Conservation (phyloP, 192 early-diverging fungal species). For the Lunasporangiospora selenospora region DNA sequence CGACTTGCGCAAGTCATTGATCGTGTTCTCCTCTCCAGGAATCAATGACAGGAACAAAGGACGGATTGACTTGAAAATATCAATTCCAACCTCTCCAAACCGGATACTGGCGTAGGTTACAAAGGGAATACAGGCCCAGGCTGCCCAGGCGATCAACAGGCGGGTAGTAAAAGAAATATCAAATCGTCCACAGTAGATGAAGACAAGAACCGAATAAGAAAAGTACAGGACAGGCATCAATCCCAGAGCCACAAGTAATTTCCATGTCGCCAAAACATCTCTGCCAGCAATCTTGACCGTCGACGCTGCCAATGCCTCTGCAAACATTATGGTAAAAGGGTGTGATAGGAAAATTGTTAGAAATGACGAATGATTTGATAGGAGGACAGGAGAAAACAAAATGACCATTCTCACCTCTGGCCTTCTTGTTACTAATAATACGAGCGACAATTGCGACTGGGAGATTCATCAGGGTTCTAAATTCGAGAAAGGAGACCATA, state of each 20-base stretch:
- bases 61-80: constrained; percentile 81
- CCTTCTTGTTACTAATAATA: constrained; percentile 60
- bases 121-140: constrained; percentile 63
- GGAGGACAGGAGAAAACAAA: constrained; percentile 2
- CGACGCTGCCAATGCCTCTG: constrained; percentile 84
- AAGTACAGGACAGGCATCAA: constrained; percentile 80
- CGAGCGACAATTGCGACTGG: constrained; percentile 62
- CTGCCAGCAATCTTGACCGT: constrained; percentile 94
- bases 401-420: constrained; percentile 57
- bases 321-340: neutral
- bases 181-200: constrained; percentile 54
- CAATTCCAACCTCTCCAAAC: constrained; percentile 78
- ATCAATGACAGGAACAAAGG: constrained; percentile 82
- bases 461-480: constrained; percentile 63
- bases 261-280: constrained; percentile 98
- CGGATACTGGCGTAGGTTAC: constrained; percentile 77
- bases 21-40: constrained; percentile 57
- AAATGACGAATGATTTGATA: neutral
- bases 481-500: no score
- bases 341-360: neutral
- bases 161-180: constrained; percentile 48
- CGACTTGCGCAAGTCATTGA: constrained; percentile 69
- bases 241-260: constrained; percentile 78
- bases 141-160: constrained; percentile 40
- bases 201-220: constrained; percentile 70